Evolutionary conservation across 805 yeast genomes (phyloP).

Genomic region (Zygoascus flipseniorum): DNA sequence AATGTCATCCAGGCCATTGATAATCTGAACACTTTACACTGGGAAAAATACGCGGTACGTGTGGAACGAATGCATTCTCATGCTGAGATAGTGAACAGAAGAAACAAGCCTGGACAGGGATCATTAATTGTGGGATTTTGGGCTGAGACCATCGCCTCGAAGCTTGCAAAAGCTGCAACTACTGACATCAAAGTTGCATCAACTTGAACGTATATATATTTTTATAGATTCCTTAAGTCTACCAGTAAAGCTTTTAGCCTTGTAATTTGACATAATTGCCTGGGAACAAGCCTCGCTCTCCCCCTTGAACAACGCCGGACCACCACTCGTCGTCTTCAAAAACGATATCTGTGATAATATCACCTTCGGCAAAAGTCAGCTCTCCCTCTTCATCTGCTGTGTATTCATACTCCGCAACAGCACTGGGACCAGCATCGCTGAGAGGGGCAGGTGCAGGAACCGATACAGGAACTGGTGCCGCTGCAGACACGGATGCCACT

Average conservation of each 20-base stretch:
- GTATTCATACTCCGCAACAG: slow-evolving; percentile 67
- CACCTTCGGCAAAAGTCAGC: slow-evolving; percentile 77
- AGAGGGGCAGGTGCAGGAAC: slow-evolving; percentile 11
- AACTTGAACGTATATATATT: neutral
- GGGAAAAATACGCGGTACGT: slow-evolving; percentile 72
- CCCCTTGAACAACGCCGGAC: slow-evolving; percentile 75
- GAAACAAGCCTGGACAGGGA: slow-evolving; percentile 23
- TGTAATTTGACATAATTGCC: slow-evolving; percentile 61
- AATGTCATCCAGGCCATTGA: slow-evolving; percentile 36
- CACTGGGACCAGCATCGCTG: slow-evolving; percentile 34
- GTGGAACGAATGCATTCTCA: slow-evolving; percentile 74
- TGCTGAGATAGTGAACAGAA: slow-evolving; percentile 74
- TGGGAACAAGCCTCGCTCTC: slow-evolving; percentile 79
- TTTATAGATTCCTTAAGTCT: neutral
- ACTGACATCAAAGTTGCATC: neutral
- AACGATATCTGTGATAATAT: slow-evolving; percentile 69
- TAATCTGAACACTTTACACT: slow-evolving; percentile 53
- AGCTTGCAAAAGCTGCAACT: neutral
- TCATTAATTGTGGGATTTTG: slow-evolving; percentile 19
- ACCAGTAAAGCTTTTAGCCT: neutral
- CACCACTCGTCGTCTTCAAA: slow-evolving; percentile 96
- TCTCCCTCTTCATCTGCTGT: slow-evolving; percentile 93
- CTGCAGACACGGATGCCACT: slow-evolving; percentile 11
- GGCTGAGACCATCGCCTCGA: slow-evolving; percentile 11
- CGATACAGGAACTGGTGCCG: slow-evolving; percentile 14